A percentile compares a stretch with the other conserved stretches of the same genome.
These are phyloP conservation scores for Haematococcus lacustris DNA, from an alignment of 139 green algal genomes.

Conservation along the genomic window DNA sequence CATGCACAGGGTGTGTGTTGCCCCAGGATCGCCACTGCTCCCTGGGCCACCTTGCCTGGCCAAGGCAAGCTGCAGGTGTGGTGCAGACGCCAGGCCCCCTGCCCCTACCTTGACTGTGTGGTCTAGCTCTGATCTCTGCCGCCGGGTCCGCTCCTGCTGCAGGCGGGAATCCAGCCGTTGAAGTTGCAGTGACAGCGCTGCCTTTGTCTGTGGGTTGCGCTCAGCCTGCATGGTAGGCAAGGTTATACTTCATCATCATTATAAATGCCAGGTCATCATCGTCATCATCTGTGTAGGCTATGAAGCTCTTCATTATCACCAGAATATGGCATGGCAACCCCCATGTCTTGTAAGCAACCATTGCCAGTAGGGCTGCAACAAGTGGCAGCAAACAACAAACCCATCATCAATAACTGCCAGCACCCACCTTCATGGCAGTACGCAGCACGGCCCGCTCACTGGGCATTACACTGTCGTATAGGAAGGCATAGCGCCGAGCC, in stretches of 20 bases:
- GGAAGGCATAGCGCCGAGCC: constrained; percentile 70
- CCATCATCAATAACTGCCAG: not conserved
- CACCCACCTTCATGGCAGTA: constrained; percentile 47
- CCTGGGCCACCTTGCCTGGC: too few relatives aligned
- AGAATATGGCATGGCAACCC: too few relatives aligned
- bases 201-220: constrained; percentile 22
- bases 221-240: constrained; percentile 29
- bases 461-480: constrained; percentile 80
- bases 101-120: not conserved
- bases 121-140: not conserved
- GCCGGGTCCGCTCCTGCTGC: constrained; percentile 35
- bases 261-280: too few relatives aligned
- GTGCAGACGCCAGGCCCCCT: too few relatives aligned
- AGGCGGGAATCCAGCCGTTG: constrained; percentile 44
- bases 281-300: too few relatives aligned
- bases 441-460: constrained; percentile 52
- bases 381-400: not conserved
- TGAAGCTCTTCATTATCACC: too few relatives aligned
- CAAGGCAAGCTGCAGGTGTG: too few relatives aligned
- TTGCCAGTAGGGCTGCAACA: too few relatives aligned
- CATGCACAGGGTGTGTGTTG: too few relatives aligned
- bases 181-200: constrained; percentile 28
- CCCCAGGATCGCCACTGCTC: too few relatives aligned
- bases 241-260: too few relatives aligned
- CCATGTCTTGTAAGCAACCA: too few relatives aligned